These are phyloP conservation scores for Scedosporium aurantiacum DNA, from an alignment of 2,329 filamentous ascomycete species.

Conservation along the genomic window DNA sequence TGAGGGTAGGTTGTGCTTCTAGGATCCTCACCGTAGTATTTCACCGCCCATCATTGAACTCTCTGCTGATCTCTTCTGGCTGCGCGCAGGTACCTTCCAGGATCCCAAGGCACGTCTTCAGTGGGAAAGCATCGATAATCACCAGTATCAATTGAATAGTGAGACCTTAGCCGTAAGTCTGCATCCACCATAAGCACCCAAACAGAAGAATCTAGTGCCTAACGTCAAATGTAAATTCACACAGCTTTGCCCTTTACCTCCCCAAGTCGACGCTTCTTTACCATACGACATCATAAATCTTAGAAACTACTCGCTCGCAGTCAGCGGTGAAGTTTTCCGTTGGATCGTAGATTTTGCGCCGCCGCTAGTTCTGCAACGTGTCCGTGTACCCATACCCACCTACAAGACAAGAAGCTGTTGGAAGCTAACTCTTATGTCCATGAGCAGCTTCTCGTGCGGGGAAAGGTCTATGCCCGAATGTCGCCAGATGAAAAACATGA, in stretches of 20 bases:
- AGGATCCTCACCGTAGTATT: too few species aligned
- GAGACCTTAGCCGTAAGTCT: constrained; percentile 56
- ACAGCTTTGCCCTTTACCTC: constrained; percentile 59
- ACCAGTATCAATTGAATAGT: constrained; percentile 57
- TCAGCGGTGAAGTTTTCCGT: constrained; percentile 88
- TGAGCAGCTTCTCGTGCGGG: constrained; percentile 69
- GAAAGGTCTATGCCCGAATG: constrained; percentile 95
- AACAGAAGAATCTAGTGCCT: not conserved
- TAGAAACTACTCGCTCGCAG: constrained; percentile 76
- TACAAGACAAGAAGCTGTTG: not conserved
- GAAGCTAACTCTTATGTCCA: not conserved
- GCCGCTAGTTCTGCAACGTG: constrained; percentile 62
- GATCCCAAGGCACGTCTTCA: constrained; percentile 62
- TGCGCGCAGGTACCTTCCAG: constrained; percentile 48
- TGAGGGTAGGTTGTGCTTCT: constrained; percentile 40
- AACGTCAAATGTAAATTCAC: not conserved
- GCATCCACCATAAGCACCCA: not conserved
- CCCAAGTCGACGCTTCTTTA: constrained; percentile 66
- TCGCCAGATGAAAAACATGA: constrained; percentile 98
- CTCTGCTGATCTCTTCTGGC: not conserved
- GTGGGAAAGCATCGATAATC: constrained; percentile 94
- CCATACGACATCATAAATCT: constrained; percentile 76
- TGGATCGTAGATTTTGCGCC: constrained; percentile 91
- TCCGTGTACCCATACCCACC: constrained; percentile 22
- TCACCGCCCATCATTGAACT: not conserved